Base-by-base conservation (phyloP, 345 rosid genomes). In the Pseudoturritis turrita region DNA sequence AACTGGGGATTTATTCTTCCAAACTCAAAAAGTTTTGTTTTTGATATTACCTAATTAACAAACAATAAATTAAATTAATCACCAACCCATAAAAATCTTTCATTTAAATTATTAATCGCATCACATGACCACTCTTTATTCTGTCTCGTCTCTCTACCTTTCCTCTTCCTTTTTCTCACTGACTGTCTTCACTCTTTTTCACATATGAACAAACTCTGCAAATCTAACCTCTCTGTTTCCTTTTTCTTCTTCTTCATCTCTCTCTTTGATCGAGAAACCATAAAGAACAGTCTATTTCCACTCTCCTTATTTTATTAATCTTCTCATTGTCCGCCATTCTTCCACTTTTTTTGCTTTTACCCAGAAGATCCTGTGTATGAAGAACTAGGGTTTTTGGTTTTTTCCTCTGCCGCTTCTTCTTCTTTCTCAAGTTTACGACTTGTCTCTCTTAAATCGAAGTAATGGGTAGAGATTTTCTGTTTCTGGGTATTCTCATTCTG, bases 391-490 rank as follows among this genome's bases (percentile, higher is more conserved):
- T 63, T 76, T 31, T 37, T 49, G n/a, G 6, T 6, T 68, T 3
- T 28, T 14, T 10, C 55, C 50, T 59, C 54, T 72, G 52, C 71
- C 44, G 57, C 26, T 57, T 62, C 49, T 47, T 19, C 45, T 22
- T 45, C 29, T 8, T 62, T 77, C 65, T 65, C 29, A n/a, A 46
- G 44, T 36, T 40, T 23, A 14, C 13, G 6, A 41, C 10, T 64
- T 76, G 44, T 62, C 13, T 49, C 29, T 62, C 46, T 12, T 7
- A 19, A 31, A 15, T 69, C 23, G 22, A 47, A 49, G 63, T 65
- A 75, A 86, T 79, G 91, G 88, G 87, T 64, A 89, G 77, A 82
- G 78, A 82, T 72, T 74, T 77, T 79, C 58, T 82, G 58, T 52
- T 86, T 56, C 71, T 81, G 69, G 64, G 80, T 55, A 40, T 83